These are phyloP conservation scores for Tricholoma matsutake DNA, from an alignment of 768 basidiomycete species.

Conservation along the genomic window DNA sequence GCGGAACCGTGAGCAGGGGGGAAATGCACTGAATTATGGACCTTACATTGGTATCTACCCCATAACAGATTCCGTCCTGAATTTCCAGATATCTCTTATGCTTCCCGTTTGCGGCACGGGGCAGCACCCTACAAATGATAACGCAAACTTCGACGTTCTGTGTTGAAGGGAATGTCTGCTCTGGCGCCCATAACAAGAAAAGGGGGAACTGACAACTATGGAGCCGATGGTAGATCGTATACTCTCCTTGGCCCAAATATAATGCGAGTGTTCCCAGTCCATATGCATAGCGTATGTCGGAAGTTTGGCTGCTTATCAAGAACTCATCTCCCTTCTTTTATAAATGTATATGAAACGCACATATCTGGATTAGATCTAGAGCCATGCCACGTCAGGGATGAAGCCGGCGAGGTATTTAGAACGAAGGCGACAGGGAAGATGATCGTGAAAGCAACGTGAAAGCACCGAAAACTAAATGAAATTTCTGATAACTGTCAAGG, in stretches of 20 bases:
- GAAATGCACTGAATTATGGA: not conserved
- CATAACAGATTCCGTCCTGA: conserved; percentile 1
- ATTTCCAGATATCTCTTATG: not conserved
- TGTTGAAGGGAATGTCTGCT: not conserved
- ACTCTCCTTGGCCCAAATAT: not conserved
- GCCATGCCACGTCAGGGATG: not conserved
- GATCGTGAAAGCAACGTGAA: not conserved
- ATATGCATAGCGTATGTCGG: not conserved
- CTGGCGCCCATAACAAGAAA: not conserved
- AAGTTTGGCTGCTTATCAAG: not conserved
- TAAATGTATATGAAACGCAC: not conserved
- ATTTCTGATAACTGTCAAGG: not conserved
- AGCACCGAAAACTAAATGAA: not conserved
- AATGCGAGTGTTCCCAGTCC: not conserved
- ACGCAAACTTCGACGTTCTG: conserved; percentile 1
- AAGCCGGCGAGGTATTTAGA: not conserved
- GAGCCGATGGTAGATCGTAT: not conserved
- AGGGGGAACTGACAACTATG: not conserved
- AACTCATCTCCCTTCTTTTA: not conserved
- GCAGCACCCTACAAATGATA: not conserved
- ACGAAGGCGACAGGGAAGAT: not conserved
- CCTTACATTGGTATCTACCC: not conserved
- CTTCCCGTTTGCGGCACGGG: not conserved
- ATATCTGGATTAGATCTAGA: not conserved
- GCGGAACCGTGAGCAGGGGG: not conserved